Base-by-base conservation (phyloP, 208 protist genomes). In the Leishmania arabica region DNA sequence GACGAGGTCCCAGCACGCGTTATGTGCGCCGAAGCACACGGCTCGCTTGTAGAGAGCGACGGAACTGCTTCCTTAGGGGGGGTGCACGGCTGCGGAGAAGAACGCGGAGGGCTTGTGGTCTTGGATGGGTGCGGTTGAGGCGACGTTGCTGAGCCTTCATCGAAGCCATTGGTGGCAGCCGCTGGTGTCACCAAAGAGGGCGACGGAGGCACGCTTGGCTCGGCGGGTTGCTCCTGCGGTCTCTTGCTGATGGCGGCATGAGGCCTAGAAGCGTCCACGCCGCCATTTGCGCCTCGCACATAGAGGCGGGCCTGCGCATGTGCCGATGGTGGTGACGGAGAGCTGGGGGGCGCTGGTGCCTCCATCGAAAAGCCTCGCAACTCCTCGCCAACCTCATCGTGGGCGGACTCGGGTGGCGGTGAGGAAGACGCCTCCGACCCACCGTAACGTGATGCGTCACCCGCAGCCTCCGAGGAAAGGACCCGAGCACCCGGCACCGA, bases 291-390 rank as follows among this genome's bases (percentile, higher is more conserved):
- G 1, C n/a, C 5, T 51, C 27, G 6, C 49, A 49, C 45, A 31
- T 54, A 42, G 27, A 31, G 37, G 17, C 56, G 51, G 37, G 37
- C n/a, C 27, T 79, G 45, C 27, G 34, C 65, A 47, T 82, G 74
- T 4, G 78, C 82, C 6, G 74, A 79, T 3, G 82, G 82, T 0
- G 82, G 82, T 27, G 82, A 86, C 17, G 82, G 82, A 40, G 82
- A 86, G 53, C 77, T 82, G 8, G 82, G 82, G 1, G 82, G 82
- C 11, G 82, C 77, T 6, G 58, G 53, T 27, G 70, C 58, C 74
- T 79, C 71, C 27, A 53, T 51, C 19, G 82, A 85, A 6, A 71
- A 58, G 13, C 53, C 82, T 7, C 82, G 62, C n/a, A 40, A 11
- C 2, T 66, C 49, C 40, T 49, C 78, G n/a, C 31, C 68, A 24